Evolutionary conservation across 2,329 filamentous ascomycete species (phyloP).

Genomic region (Tolypocladium sp.): DNA sequence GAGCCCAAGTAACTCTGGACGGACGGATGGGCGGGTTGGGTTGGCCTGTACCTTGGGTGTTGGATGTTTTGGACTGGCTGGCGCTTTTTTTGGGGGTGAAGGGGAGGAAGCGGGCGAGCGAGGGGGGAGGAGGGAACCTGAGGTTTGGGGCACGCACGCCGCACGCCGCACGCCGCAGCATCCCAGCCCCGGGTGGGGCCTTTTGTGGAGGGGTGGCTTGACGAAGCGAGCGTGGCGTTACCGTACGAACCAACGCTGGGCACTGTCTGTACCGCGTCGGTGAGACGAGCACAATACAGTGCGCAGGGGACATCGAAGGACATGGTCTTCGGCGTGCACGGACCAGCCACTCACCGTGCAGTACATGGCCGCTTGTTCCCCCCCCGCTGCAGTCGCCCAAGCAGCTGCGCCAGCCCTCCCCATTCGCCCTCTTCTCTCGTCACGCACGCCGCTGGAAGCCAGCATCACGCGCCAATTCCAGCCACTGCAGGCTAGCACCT

Average conservation of each 20-base stretch:
- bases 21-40: conserved; percentile 1
- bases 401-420: not conserved
- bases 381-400: not conserved
- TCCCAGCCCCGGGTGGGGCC: not conserved
- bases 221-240: not conserved
- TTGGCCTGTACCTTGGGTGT: conserved; percentile 15
- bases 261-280: not conserved
- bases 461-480: conserved; percentile 1
- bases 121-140: not conserved
- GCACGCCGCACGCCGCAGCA: not conserved
- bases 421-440: not conserved
- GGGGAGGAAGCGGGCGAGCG: conserved; percentile 12
- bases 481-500: not conserved
- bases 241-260: not conserved
- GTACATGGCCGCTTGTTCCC: not conserved
- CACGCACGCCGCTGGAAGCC: not conserved
- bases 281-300: not conserved
- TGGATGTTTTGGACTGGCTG: conserved; percentile 28
- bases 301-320: not conserved
- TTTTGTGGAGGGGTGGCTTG: conserved; percentile 4
- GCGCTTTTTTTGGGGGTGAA: conserved; percentile 22
- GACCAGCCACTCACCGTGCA: not conserved
- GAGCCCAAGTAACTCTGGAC: conserved; percentile 29
- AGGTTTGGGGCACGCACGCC: conserved; percentile 1
- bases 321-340: not conserved